Percentiles rank a stretch among this genome's conserved stretches.
Conservation (phyloP, 352 stramenopile genomes). For the Globisporangium abappressorium region DNA sequence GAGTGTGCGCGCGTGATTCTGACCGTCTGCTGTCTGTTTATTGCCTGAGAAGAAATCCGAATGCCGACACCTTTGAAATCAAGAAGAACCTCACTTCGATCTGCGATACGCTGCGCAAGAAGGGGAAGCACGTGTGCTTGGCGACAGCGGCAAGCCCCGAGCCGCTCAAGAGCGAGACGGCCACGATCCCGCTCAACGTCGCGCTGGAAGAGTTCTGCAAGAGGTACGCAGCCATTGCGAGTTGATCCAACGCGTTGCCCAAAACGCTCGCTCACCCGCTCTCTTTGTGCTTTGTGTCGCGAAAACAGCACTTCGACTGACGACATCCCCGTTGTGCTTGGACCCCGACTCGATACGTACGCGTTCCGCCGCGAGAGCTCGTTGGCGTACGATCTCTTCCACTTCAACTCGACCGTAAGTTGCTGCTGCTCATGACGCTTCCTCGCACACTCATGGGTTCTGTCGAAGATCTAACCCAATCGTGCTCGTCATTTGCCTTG, state of each 20-base stretch:
- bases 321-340: constrained; percentile 61
- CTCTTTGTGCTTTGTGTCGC: neutral
- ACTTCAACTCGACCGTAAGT: constrained; percentile 81
- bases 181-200: constrained; percentile 47
- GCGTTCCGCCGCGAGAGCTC: constrained; percentile 59
- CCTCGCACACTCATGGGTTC: neutral
- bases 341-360: constrained; percentile 71
- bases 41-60: constrained; percentile 23
- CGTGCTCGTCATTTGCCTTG: neutral
- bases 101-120: constrained; percentile 78
- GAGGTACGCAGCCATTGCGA: constrained; percentile 32
- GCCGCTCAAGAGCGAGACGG: constrained; percentile 30
- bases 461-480: neutral
- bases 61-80: constrained; percentile 31
- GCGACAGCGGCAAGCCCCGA: constrained; percentile 53
- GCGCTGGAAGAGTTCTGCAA: constrained; percentile 76
- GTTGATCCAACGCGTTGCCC: neutral
- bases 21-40: neutral
- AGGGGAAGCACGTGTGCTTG: constrained; percentile 76
- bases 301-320: constrained; percentile 54
- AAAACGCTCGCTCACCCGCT: neutral
- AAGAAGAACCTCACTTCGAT: constrained; percentile 63
- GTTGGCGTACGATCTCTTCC: constrained; percentile 68
- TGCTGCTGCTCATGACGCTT: neutral
- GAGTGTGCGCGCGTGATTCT: neutral